Conservation (phyloP, 805 yeast species). For the Lipomyces yamanashiensis region DNA sequence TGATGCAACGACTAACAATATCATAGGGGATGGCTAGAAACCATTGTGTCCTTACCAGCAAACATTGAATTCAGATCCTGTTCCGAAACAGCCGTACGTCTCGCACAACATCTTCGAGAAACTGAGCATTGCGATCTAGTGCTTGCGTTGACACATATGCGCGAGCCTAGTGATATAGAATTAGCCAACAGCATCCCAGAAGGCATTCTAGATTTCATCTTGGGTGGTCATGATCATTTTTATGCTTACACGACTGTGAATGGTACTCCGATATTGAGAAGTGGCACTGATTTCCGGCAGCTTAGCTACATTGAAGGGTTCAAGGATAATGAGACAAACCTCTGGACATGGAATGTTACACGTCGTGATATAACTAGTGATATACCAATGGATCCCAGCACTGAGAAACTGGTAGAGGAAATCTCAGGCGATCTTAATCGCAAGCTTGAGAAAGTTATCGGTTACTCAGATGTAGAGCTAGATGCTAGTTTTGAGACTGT, state of each 20-base stretch:
- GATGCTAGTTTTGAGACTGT: constrained; percentile 37
- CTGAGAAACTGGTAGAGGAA: constrained; percentile 21
- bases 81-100: constrained; percentile 23
- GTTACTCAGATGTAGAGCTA: constrained; percentile 33
- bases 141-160: constrained; percentile 38
- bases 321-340: neutral
- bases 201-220: constrained; percentile 36
- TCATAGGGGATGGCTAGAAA: constrained; percentile 38
- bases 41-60: constrained; percentile 34
- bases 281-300: constrained; percentile 38
- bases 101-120: constrained; percentile 26
- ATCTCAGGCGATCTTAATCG: constrained; percentile 27
- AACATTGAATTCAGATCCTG: constrained; percentile 26
- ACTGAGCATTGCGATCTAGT: constrained; percentile 36
- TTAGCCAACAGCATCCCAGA: constrained; percentile 33
- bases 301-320: constrained; percentile 38
- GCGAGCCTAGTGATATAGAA: constrained; percentile 37
- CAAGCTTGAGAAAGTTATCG: constrained; percentile 30
- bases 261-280: constrained; percentile 31
- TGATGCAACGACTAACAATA: neutral
- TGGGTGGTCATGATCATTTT: constrained; percentile 39
- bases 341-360: constrained; percentile 28
- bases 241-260: constrained; percentile 33
- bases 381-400: constrained; percentile 21
- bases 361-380: constrained; percentile 31